Evolutionary conservation across 495 filamentous ascomycete genomes (phyloP), one percentile per base, ranked within the genome.

Genomic region (Aspergillus funiculosus): DNA sequence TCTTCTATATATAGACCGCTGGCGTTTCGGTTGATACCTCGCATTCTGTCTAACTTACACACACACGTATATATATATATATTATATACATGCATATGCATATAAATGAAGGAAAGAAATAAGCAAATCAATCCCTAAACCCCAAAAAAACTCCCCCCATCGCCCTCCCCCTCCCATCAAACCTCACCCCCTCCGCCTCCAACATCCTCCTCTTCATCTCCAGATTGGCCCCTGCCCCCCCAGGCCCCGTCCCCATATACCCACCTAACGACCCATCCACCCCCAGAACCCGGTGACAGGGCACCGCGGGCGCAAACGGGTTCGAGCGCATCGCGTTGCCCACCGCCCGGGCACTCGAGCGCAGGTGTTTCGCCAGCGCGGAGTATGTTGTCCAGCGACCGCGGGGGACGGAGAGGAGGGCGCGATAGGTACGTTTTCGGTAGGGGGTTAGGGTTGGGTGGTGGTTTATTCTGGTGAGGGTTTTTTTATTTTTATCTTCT

Each of bases 381-480:
- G 77, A 79, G 70, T 94, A 91, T 2, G 85, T 85, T 8, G 80
- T 82, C 59, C 87, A 81, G 40, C 67, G 69, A 10, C 87, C 87
- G 4, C 63, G 57, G 0, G 87, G 86, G 39, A 91, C 82, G 54
- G 84, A 79, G 46, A 77, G 75, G 5, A 90, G 81, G 31, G 80
- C 70, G n/a, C 61, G 64, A 62, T 81, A 84, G 60, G 84, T 76
- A 53, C 74, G 72, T 41, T 77, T 74, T 51, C 77, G 75, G 63
- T 73, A 76, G 38, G 68, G 61, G 17, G 79, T 79, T 25, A 75
- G 70, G 29, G 63, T 66, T 38, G 67, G 66, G 40, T 72, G 68
- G 13, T 48, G 39, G 28, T 52, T 52, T 43, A 70, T 63, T 44
- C 63, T 61, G 37, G 24, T 49, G 32, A 62, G 57, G 27, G 24